Conservation (phyloP, 352 stramenopile genomes). For the Phytophthora foliorum region DNA sequence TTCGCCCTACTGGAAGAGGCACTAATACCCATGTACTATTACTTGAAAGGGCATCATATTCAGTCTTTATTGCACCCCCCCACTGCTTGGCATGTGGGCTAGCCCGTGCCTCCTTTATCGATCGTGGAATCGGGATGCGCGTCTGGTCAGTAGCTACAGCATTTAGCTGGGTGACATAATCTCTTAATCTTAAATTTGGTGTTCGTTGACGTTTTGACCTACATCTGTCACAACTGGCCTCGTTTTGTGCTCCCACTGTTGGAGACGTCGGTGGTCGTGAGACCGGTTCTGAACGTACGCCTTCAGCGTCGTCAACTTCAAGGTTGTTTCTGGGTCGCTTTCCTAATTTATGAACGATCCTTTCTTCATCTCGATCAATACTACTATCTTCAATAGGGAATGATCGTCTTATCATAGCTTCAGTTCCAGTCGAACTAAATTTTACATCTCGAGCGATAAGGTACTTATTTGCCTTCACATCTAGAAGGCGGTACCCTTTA, state of each 20-base stretch:
- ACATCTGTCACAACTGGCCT: constrained; percentile 5
- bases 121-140: constrained; percentile 9
- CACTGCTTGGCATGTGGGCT: constrained; percentile 16
- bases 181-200: background rate
- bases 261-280: background rate
- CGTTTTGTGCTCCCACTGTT: constrained; percentile 11
- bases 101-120: constrained; percentile 10
- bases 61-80: constrained; percentile 4
- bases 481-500: constrained; percentile 18
- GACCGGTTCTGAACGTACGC: background rate
- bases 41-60: constrained; percentile 6
- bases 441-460: constrained; percentile 17
- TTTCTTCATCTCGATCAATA: background rate
- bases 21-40: constrained; percentile 12
- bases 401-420: constrained; percentile 1
- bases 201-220: background rate
- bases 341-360: background rate
- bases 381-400: constrained; percentile 4
- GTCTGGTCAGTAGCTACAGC: background rate
- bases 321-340: background rate
- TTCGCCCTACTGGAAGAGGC: background rate
- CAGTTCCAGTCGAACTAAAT: background rate
- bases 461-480: constrained; percentile 13
- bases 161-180: background rate
- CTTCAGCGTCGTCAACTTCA: background rate